Evolutionary conservation across 306 rosid genomes (phyloP).

Genomic region (Carpinus fangiana): DNA sequence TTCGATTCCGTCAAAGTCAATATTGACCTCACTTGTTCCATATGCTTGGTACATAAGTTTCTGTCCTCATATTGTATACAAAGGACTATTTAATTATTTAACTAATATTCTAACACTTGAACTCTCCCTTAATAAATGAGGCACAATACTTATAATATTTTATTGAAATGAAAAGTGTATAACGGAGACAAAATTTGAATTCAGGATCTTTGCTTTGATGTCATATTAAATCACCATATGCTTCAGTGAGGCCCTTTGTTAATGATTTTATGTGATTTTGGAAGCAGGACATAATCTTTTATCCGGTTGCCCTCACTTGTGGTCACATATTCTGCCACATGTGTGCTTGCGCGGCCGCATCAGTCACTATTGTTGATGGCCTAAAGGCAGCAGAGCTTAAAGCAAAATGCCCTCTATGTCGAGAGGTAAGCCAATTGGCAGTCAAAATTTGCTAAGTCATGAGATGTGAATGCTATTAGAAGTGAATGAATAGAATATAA

Average conservation of each 20-base stretch:
- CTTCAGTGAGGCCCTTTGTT: constrained; percentile 19
- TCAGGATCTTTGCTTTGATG: too few relatives aligned
- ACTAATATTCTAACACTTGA: too few relatives aligned
- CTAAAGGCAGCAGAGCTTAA: constrained; percentile 57
- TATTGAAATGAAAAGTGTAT: too few relatives aligned
- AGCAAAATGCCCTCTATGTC: constrained; percentile 87
- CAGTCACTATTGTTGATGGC: constrained; percentile 73
- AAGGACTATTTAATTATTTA: too few relatives aligned
- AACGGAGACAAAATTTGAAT: rapidly evolving
- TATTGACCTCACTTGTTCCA: constrained; percentile 82
- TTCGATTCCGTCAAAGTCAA: constrained; percentile 82
- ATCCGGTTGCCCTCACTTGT: constrained; percentile 86
- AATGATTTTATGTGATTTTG: not conserved
- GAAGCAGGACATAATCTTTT: constrained; percentile 85
- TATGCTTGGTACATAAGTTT: constrained; percentile 78
- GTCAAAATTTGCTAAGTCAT: too few relatives aligned
- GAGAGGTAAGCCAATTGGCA: constrained; percentile 49
- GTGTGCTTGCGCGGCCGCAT: constrained; percentile 92
- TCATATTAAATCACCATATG: too few relatives aligned
- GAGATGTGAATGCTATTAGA: not conserved
- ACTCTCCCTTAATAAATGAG: too few relatives aligned
- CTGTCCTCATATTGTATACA: not conserved
- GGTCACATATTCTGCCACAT: constrained; percentile 92
- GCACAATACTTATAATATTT: too few relatives aligned
- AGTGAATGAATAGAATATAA: not conserved